Evolutionary conservation across 345 rosid species (phyloP).

Genomic region (Corchorus olitorius): DNA sequence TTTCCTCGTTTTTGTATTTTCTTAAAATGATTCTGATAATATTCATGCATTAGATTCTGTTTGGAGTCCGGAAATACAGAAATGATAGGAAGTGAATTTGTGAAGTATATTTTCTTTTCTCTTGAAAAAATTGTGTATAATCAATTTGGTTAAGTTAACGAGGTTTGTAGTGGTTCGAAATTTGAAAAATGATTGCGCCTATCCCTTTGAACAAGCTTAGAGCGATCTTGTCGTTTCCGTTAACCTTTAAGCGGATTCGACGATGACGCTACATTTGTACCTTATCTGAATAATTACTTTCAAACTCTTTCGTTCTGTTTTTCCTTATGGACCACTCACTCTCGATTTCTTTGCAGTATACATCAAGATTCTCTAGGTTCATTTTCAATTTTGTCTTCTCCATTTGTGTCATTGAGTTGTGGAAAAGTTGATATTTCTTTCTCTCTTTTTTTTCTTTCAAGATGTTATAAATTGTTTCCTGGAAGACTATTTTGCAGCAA

Average conservation of each 20-base stretch:
- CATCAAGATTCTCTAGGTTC: background rate
- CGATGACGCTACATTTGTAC: constrained; percentile 15
- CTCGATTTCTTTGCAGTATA: background rate
- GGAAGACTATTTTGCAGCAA: background rate
- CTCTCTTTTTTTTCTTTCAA: background rate
- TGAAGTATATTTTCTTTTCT: background rate
- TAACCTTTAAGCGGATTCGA: constrained; percentile 11
- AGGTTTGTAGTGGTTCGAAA: constrained; percentile 16
- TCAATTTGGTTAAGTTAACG: constrained; percentile 15
- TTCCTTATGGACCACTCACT: constrained; percentile 29
- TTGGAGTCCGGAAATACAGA: constrained; percentile 20
- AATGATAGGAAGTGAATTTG: background rate
- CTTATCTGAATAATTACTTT: constrained; percentile 22
- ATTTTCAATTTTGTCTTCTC: background rate
- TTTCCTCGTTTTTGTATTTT: background rate
- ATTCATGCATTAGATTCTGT: background rate
- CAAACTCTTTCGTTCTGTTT: background rate
- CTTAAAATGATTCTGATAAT: background rate
- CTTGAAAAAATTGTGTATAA: background rate
- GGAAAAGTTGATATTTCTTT: constrained; percentile 2
- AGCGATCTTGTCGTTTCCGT: constrained; percentile 24
- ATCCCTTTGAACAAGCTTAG: constrained; percentile 11
- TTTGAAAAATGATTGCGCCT: constrained; percentile 19
- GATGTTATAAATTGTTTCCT: background rate
- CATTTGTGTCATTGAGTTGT: background rate